Conservation (phyloP, 2,329 filamentous ascomycete species). For the Elsinoe ampelina region DNA sequence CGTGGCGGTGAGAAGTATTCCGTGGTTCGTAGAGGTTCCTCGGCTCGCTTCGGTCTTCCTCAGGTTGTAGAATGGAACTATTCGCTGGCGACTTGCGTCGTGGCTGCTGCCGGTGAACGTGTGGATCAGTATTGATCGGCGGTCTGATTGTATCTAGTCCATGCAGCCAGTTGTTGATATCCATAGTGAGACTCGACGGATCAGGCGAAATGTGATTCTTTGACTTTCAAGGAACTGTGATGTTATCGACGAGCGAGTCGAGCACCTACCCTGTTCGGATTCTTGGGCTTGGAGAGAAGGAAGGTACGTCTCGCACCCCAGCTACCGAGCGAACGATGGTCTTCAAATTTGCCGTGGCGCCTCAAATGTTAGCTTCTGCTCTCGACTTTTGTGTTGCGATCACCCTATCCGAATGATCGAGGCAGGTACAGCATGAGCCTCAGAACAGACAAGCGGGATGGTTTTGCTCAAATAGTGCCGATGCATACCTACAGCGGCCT, state of each 20-base stretch:
- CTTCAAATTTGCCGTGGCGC: no score
- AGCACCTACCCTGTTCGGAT: no score
- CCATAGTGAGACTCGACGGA: neutral
- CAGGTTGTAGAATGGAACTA: neutral
- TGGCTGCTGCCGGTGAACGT: neutral
- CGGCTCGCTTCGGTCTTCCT: neutral
- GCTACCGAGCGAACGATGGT: no score
- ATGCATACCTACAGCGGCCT: no score
- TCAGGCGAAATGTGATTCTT: neutral
- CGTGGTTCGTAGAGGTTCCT: neutral
- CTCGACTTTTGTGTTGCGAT: no score
- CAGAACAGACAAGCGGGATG: no score
- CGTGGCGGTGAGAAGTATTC: neutral
- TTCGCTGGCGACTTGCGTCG: neutral
- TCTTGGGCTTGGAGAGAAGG: no score
- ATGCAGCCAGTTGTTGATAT: neutral
- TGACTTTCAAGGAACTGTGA: neutral
- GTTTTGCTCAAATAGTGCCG: no score
- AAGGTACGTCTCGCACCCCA: no score
- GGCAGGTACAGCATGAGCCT: no score
- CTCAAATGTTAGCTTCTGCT: no score
- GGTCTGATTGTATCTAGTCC: neutral
- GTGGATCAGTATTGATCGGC: neutral
- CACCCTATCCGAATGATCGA: no score
- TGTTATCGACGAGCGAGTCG: neutral